Evolutionary conservation across 768 basidiomycete species (phyloP).

Genomic region (Suillus brevipes): DNA sequence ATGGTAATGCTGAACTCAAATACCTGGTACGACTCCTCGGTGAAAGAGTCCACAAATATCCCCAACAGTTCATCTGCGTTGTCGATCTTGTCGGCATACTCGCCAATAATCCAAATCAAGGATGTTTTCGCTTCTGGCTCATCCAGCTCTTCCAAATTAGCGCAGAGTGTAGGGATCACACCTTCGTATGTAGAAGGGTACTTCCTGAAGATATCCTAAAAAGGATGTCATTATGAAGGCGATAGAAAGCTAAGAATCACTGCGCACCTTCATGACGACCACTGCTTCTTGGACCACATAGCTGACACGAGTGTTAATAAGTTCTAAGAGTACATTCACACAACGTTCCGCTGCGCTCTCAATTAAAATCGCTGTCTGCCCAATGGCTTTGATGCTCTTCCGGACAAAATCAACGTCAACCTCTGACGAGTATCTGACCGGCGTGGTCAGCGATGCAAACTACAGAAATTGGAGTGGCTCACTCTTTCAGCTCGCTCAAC

Average conservation of each 20-base stretch:
- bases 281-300: slow-evolving; percentile 99
- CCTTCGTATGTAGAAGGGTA: slow-evolving; percentile 97
- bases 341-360: slow-evolving; percentile 91
- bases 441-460: slow-evolving; percentile 9
- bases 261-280: slow-evolving; percentile 92
- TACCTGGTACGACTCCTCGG: slow-evolving; percentile 90
- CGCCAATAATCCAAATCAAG: slow-evolving; percentile 98
- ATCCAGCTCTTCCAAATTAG: slow-evolving; percentile 93
- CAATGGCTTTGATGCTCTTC: slow-evolving; percentile 92
- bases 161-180: slow-evolving; percentile 91
- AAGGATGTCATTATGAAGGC: slow-evolving; percentile 2
- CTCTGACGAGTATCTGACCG: slow-evolving; percentile 85
- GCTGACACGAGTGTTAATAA: slow-evolving; percentile 91
- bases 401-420: slow-evolving; percentile 99
- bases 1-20: slow-evolving; percentile 17
- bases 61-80: slow-evolving; percentile 92
- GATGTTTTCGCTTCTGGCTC: slow-evolving; percentile 98
- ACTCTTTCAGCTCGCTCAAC: slow-evolving; percentile 96
- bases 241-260: neutral
- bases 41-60: slow-evolving; percentile 90
- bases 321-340: slow-evolving; percentile 88
- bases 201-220: slow-evolving; percentile 95
- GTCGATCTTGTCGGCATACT: slow-evolving; percentile 96
- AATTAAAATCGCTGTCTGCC: slow-evolving; percentile 95
- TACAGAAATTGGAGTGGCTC: slow-evolving; percentile 26